A percentile compares a stretch with the other conserved stretches of the same genome.
phyloP scores from a whole-genome alignment of 495 filamentous ascomycete species.

The Amniculicola lignicola region DNA sequence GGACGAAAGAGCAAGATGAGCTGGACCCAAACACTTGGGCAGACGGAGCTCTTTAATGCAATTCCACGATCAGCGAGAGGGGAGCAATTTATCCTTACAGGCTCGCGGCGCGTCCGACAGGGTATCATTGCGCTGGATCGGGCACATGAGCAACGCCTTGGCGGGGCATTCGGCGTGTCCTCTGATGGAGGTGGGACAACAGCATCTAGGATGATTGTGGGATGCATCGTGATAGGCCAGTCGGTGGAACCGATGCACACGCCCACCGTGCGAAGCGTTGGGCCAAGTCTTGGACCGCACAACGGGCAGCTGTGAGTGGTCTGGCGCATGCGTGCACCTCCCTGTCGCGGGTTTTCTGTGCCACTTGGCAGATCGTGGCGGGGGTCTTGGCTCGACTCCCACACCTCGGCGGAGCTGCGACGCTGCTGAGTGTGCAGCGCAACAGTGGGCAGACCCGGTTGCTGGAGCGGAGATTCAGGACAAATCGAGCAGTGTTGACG shows the following conservation, averaged over 20 bases:
- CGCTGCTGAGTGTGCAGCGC: too few relatives aligned
- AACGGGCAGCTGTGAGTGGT: conserved; percentile 1
- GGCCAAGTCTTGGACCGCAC: neutral
- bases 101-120: conserved; percentile 22
- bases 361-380: conserved; percentile 4
- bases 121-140: conserved; percentile 2
- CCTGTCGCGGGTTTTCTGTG: neutral
- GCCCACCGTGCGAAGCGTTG: neutral
- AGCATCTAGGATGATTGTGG: conserved; percentile 16
- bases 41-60: conserved; percentile 14
- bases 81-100: conserved; percentile 13
- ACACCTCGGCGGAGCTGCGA: neutral
- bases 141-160: conserved; percentile 18
- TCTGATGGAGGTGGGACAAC: neutral
- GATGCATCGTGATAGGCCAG: conserved; percentile 12
- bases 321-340: conserved; percentile 21
- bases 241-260: neutral
- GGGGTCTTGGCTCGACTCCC: conserved; percentile 8
- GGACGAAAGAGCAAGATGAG: neutral
- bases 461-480: conserved; percentile 14
- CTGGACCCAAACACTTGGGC: conserved; percentile 9
- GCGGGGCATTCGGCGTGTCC: conserved; percentile 1
- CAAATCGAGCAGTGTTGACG: conserved; percentile 12
- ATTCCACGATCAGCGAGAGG: conserved; percentile 18
- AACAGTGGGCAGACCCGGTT: conserved; percentile 8